Evolutionary conservation across 148 eudicot genomes (phyloP).

Genomic region (Silene conica): DNA sequence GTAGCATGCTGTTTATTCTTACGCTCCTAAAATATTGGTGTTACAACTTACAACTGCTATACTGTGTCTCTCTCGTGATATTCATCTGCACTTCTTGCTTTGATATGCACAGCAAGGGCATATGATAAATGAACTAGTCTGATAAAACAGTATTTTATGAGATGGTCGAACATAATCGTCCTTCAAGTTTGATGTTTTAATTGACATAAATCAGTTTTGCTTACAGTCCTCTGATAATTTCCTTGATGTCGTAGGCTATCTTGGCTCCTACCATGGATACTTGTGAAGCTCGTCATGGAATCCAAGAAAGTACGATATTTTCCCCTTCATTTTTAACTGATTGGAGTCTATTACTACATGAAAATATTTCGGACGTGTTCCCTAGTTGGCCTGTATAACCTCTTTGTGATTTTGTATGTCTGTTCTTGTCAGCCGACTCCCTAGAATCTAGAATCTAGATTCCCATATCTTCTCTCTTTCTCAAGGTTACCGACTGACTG

Average conservation of each 20-base stretch:
- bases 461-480: background rate
- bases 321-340: constrained; percentile 4
- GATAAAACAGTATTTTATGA: background rate
- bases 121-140: background rate
- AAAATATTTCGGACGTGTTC: background rate
- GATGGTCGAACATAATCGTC: background rate
- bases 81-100: no score
- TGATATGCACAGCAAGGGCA: no score
- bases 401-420: background rate
- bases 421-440: background rate
- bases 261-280: constrained; percentile 52
- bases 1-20: no score
- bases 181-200: background rate
- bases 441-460: no score
- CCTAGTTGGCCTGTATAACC: background rate
- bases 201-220: constrained; percentile 1
- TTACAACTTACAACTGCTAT: no score
- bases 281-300: constrained; percentile 59
- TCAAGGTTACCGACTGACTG: background rate
- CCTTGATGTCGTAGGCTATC: constrained; percentile 48
- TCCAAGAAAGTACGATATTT: constrained; percentile 53
- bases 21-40: no score
- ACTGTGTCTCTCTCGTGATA: no score
- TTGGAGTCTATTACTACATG: background rate
- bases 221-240: background rate